Conservation (phyloP, 257 asterid genomes). For the Plantago ovata region DNA sequence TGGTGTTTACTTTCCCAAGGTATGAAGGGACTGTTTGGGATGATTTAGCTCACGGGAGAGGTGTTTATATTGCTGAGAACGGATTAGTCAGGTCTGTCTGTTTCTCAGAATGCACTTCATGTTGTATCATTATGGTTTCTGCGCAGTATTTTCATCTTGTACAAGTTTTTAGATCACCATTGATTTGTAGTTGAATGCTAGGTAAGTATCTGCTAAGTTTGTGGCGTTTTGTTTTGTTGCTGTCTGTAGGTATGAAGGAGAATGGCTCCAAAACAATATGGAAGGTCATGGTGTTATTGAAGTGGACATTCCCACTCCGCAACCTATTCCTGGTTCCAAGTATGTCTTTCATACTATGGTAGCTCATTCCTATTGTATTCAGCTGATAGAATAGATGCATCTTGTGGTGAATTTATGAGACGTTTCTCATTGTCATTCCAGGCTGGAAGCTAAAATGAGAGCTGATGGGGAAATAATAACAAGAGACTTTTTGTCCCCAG, state of each 20-base stretch:
- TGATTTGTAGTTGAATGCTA: too few species aligned
- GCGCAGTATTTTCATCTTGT: too few species aligned
- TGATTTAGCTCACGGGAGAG: constrained; percentile 98
- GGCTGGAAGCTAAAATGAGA: constrained; percentile 95
- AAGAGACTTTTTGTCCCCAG: constrained; percentile 89
- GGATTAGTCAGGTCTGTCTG: constrained; percentile 87
- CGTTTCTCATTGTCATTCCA: constrained; percentile 26
- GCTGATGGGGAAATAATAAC: constrained; percentile 80
- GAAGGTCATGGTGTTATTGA: constrained; percentile 99
- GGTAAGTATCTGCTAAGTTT: background rate
- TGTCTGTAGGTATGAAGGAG: constrained; percentile 83
- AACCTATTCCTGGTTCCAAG: constrained; percentile 97
- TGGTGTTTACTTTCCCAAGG: constrained; percentile 38
- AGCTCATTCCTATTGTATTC: constrained; percentile 2
- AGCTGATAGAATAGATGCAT: constrained; percentile 12
- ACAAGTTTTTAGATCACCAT: too few species aligned
- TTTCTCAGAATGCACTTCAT: too few species aligned
- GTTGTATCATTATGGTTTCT: too few species aligned
- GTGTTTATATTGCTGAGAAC: constrained; percentile 77
- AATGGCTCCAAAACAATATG: constrained; percentile 94
- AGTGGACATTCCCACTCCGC: constrained; percentile 76
- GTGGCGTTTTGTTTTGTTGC: constrained; percentile 16
- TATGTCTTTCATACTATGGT: constrained; percentile 30
- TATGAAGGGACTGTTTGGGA: constrained; percentile 99
- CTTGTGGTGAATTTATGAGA: constrained; percentile 16